phyloP scores from a whole-genome alignment of 306 rosid species.

The Cicer pinnatifidum region DNA sequence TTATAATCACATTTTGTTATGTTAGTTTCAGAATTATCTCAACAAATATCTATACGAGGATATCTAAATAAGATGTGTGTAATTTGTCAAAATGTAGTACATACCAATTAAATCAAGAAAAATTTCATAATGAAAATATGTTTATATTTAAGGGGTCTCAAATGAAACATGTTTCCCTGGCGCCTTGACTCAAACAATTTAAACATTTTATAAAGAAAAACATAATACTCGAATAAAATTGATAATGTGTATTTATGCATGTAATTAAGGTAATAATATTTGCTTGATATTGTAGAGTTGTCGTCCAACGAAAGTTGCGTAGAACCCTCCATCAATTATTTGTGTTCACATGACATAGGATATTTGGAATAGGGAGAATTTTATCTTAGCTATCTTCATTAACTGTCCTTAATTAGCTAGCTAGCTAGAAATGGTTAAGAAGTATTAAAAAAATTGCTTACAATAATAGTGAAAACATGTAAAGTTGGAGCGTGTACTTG shows the following conservation, averaged over 20 bases:
- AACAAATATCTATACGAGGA: no score
- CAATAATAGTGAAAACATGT: slow-evolving; percentile 32
- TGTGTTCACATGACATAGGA: slow-evolving; percentile 47
- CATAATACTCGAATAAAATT: slow-evolving; percentile 14
- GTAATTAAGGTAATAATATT: slow-evolving; percentile 11
- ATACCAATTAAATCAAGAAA: no score
- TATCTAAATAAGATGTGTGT: no score
- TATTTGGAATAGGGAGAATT: neutral
- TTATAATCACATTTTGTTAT: no score
- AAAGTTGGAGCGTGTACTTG: slow-evolving; percentile 50
- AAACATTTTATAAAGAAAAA: neutral
- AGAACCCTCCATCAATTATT: slow-evolving; percentile 12
- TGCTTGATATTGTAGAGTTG: neutral
- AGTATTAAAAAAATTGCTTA: slow-evolving; percentile 39
- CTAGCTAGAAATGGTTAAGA: slow-evolving; percentile 36
- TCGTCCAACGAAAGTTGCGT: slow-evolving; percentile 27
- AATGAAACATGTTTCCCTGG: neutral
- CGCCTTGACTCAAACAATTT: neutral
- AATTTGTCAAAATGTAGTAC: no score
- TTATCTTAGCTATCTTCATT: neutral
- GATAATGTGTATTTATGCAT: neutral
- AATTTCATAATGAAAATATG: neutral
- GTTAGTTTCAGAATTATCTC: no score
- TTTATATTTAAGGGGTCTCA: neutral
- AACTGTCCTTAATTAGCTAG: slow-evolving; percentile 32